Evolutionary conservation across 1,284 basidiomycete species (phyloP), one percentile per base, ranked within the genome.

Genomic region (Cystobasidium pallidum): DNA sequence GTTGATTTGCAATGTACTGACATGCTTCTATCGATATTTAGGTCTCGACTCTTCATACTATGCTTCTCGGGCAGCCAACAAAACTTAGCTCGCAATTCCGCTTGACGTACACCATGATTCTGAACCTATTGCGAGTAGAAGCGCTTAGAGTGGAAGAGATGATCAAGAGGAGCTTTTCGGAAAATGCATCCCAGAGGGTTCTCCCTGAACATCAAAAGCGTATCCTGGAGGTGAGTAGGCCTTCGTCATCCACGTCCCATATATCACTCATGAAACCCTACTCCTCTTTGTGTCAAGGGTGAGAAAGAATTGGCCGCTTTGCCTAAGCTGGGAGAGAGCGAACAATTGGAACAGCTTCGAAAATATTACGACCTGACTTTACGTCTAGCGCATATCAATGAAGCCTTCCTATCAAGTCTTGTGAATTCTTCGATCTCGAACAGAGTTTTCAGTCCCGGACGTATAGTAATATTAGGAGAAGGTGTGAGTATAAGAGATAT

Each of bases 121-220:
- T 99, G 73, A 99, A 99, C 80, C 82, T 99, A 51, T 85, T 99
- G 19, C 89, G 96, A 34, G 95, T 99, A 8, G 96, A 99, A 80
- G 94, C 96, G 1, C 85, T 99, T 41, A 87, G 89, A 75, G 96
- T 99, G 8, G 96, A 99, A 79, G 96, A 99, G 81, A 99, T 99
- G 96, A 99, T 99, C 81, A 99, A 99, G 82, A 86, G 96, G 43
- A 94, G 92, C 79, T 99, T 99, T 82, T 98, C 95, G 2, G 96
- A 99, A 83, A 99, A 99, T 78, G 89, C 94, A 0, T 90, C 94
- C 0, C 96, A 99, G 79, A 86, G 89, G 65, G 83, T 98, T 66
- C 84, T 97, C 24, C 96, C 96, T 0, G 92, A 97, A 70, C 92
- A 98, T 76, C 92, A 98, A 81, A 88, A 89, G 79, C 88, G 90